Conservation (phyloP, 331 rosid species). For the Quercus lobata region DNA sequence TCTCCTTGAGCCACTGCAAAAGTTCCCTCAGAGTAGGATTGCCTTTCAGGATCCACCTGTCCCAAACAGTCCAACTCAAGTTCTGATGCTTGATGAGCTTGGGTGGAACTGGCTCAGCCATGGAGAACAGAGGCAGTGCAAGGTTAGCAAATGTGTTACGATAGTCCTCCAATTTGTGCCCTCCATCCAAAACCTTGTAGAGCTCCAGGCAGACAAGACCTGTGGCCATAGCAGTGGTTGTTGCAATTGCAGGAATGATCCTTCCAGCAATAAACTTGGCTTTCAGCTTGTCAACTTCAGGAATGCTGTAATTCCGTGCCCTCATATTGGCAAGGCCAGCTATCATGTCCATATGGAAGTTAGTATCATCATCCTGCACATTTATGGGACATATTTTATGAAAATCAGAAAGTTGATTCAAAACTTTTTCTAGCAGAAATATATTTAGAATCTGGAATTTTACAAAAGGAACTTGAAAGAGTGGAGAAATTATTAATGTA, state of each 20-base stretch:
- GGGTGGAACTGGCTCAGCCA: conserved; percentile 92
- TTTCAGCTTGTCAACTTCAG: conserved; percentile 93
- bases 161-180: conserved; percentile 77
- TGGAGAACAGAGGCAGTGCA: conserved; percentile 79
- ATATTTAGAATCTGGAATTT: background rate
- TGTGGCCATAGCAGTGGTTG: conserved; percentile 95
- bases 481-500: background rate
- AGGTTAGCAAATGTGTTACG: conserved; percentile 85
- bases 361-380: conserved; percentile 91
- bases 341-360: conserved; percentile 87
- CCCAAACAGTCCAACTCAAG: conserved; percentile 95
- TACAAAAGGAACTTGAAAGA: background rate
- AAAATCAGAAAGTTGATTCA: background rate
- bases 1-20: conserved; percentile 63
- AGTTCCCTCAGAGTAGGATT: conserved; percentile 87
- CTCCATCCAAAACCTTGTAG: conserved; percentile 81
- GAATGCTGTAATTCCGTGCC: conserved; percentile 88
- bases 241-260: conserved; percentile 96
- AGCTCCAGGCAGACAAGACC: conserved; percentile 94
- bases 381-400: background rate
- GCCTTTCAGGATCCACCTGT: conserved; percentile 70
- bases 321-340: conserved; percentile 98
- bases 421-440: background rate
- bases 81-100: conserved; percentile 74
- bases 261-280: conserved; percentile 94